Percentiles rank a stretch among this genome's conserved stretches.
phyloP scores from a whole-genome alignment of 176 grass and related monocot genomes.

The Phoenix roebelenii region DNA sequence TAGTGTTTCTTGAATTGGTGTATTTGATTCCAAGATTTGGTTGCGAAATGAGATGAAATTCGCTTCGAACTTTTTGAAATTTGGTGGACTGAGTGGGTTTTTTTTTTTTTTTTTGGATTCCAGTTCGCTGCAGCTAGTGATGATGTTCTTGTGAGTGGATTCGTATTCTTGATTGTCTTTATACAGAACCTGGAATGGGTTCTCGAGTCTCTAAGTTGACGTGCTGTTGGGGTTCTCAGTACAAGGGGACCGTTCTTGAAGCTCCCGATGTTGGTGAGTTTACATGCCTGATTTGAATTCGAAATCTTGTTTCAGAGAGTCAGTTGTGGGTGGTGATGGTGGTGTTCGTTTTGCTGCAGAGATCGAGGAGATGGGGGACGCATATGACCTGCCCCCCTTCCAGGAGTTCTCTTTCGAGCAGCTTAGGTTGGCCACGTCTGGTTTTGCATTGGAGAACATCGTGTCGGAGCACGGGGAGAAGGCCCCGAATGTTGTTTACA shows the following conservation, averaged over 20 bases:
- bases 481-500: conserved; percentile 96
- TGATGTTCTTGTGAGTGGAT: no score
- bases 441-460: conserved; percentile 75
- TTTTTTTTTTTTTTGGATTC: background rate
- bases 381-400: conserved; percentile 68
- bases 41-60: no score
- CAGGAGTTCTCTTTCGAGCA: conserved; percentile 91
- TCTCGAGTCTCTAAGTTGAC: conserved; percentile 48
- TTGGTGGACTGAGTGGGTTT: no score
- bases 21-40: no score
- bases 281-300: no score
- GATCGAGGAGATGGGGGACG: conserved; percentile 51
- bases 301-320: no score
- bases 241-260: conserved; percentile 38
- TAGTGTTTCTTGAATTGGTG: no score
- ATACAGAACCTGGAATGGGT: conserved; percentile 41
- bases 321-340: no score
- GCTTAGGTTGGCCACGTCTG: conserved; percentile 70
- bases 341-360: conserved; percentile 17
- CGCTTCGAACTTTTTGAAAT: no score
- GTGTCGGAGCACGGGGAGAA: conserved; percentile 96
- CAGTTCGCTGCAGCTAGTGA: background rate
- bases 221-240: conserved; percentile 58
- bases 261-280: conserved; percentile 35
- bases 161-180: background rate